Conservation (phyloP, 2,329 filamentous ascomycete species). For the Scedosporium dehoogii region DNA sequence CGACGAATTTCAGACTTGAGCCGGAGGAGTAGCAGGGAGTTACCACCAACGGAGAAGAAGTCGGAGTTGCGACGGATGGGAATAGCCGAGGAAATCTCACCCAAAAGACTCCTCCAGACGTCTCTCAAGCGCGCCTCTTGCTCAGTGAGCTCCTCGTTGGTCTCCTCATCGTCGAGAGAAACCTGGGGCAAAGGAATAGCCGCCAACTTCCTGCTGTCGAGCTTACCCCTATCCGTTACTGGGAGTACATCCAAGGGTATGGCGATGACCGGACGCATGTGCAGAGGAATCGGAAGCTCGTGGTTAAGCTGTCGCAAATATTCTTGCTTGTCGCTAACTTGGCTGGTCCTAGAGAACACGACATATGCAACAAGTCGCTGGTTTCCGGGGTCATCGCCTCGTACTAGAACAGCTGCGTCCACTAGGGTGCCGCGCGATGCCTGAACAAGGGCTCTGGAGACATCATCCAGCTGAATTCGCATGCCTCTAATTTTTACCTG, state of each 20-base stretch:
- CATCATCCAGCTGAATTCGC: slow-evolving; percentile 35
- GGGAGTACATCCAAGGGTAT: too few species aligned
- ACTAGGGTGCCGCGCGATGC: not conserved
- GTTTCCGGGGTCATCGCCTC: not conserved
- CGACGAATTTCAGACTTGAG: slow-evolving; percentile 24
- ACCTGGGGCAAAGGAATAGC: too few species aligned
- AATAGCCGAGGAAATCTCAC: not conserved
- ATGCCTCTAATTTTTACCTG: slow-evolving; percentile 35
- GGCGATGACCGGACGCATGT: too few species aligned
- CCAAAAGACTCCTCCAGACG: not conserved
- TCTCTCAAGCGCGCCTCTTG: not conserved
- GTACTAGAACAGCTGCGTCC: slow-evolving; percentile 12
- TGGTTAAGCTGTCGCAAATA: too few species aligned
- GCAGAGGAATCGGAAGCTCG: too few species aligned
- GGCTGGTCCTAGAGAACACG: not conserved
- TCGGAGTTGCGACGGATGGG: slow-evolving; percentile 15
- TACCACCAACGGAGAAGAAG: slow-evolving; percentile 32
- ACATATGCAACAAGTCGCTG: not conserved
- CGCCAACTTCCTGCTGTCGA: too few species aligned
- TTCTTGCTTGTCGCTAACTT: too few species aligned
- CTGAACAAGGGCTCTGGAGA: slow-evolving; percentile 6
- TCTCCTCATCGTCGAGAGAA: too few species aligned
- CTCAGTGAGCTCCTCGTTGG: too few species aligned
- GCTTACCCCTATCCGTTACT: too few species aligned
- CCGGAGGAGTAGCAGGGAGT: slow-evolving; percentile 26